phyloP scores from a whole-genome alignment of 352 stramenopile genomes.

The Globisporangium carolinianum region DNA sequence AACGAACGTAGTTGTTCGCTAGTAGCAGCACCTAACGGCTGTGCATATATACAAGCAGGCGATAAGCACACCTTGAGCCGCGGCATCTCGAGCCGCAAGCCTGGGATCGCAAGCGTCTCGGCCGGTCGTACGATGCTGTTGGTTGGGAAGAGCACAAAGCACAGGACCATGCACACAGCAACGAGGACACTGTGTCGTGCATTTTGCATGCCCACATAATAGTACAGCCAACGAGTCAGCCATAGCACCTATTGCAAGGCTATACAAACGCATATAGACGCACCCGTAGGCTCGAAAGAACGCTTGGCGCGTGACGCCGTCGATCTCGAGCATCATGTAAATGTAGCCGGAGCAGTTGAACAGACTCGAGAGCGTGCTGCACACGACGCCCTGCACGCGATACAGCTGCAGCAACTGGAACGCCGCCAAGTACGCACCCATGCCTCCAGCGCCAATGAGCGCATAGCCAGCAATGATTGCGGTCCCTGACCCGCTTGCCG shows the following conservation, averaged over 20 bases:
- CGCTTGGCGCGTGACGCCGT: constrained; percentile 26
- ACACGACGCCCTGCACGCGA: constrained; percentile 67
- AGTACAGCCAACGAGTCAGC: too few species aligned
- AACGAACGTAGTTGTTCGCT: not conserved
- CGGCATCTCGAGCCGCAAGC: constrained; percentile 43
- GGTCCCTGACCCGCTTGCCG: constrained; percentile 27
- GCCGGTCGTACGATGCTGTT: constrained; percentile 51
- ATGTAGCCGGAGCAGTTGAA: constrained; percentile 83
- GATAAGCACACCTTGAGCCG: constrained; percentile 32
- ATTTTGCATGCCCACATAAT: too few species aligned
- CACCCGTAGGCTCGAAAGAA: constrained; percentile 73
- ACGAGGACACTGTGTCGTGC: constrained; percentile 29
- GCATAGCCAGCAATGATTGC: constrained; percentile 70
- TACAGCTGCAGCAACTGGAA: constrained; percentile 82
- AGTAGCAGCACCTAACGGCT: not conserved
- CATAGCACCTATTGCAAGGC: too few species aligned
- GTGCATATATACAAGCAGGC: not conserved
- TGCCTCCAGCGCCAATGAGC: constrained; percentile 59
- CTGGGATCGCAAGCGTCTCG: constrained; percentile 41
- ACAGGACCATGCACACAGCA: constrained; percentile 30
- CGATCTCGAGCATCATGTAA: constrained; percentile 76
- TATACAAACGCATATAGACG: constrained; percentile 1
- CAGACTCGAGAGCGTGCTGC: constrained; percentile 71
- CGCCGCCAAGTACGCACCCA: constrained; percentile 64
- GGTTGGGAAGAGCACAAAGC: constrained; percentile 64